These are phyloP conservation scores for Amylostereum chailletii DNA, from an alignment of 1,284 basidiomycete genomes.

Conservation along the genomic window DNA sequence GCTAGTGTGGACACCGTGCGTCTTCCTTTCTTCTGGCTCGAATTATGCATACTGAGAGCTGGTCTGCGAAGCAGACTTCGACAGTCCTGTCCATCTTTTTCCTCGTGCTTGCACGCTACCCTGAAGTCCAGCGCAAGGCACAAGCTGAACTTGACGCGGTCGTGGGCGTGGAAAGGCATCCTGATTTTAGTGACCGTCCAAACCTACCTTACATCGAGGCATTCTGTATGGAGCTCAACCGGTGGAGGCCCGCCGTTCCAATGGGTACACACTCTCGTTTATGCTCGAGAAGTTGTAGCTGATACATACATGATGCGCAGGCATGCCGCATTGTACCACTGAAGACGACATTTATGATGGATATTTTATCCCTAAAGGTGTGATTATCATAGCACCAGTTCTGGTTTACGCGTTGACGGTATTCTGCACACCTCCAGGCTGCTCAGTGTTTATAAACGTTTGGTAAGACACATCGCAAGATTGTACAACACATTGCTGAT, in stretches of 20 bases:
- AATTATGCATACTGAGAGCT: background rate
- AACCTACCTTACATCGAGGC: slow-evolving; percentile 19
- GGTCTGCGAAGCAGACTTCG: background rate
- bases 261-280: background rate
- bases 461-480: too few species aligned
- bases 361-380: slow-evolving; percentile 3
- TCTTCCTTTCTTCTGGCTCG: background rate
- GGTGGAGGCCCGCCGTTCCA: slow-evolving; percentile 12
- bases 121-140: slow-evolving; percentile 12
- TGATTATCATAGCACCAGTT: background rate
- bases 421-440: too few species aligned
- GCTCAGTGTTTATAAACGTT: too few species aligned
- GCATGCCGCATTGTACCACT: background rate
- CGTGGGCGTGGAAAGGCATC: slow-evolving; percentile 14
- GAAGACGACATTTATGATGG: slow-evolving; percentile 1
- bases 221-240: slow-evolving; percentile 16
- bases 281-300: background rate
- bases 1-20: background rate
- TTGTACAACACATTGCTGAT: too few species aligned
- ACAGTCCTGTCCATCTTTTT: slow-evolving; percentile 4
- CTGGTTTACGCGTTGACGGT: too few species aligned
- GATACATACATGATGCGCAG: background rate
- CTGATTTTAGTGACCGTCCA: slow-evolving; percentile 16
- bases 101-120: slow-evolving; percentile 10
- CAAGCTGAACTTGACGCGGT: slow-evolving; percentile 18